Percentiles rank a stretch among this genome's conserved stretches.
Evolutionary conservation across 1,284 basidiomycete species (phyloP).

Genomic region (Takashimella tepidaria): DNA sequence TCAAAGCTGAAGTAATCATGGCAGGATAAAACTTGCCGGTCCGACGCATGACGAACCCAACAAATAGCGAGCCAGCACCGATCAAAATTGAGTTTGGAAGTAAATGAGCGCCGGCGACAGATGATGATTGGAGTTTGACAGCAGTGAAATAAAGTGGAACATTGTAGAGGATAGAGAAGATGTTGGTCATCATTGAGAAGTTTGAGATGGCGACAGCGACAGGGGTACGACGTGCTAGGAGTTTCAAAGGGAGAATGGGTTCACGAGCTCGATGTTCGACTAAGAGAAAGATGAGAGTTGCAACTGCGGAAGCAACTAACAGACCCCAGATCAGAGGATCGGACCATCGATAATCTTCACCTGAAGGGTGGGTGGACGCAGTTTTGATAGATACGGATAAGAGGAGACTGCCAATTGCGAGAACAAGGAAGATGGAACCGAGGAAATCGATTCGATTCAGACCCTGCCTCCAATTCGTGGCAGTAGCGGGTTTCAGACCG

Average conservation of each 20-base stretch:
- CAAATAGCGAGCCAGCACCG: constrained; percentile 72
- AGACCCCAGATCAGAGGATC: constrained; percentile 64
- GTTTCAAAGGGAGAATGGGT: constrained; percentile 76
- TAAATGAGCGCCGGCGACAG: constrained; percentile 72
- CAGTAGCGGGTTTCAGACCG: constrained; percentile 50
- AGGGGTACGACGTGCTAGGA: constrained; percentile 63
- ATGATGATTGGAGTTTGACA: constrained; percentile 69
- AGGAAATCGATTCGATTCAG: constrained; percentile 72
- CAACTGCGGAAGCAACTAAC: constrained; percentile 56
- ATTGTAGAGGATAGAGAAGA: constrained; percentile 82
- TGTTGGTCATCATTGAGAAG: constrained; percentile 57
- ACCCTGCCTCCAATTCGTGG: constrained; percentile 60
- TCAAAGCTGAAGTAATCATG: constrained; percentile 15
- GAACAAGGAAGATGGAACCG: constrained; percentile 71
- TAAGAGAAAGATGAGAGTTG: constrained; percentile 56
- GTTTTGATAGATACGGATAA: constrained; percentile 74
- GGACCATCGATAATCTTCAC: constrained; percentile 54
- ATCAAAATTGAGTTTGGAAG: constrained; percentile 62
- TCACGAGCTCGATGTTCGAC: constrained; percentile 69
- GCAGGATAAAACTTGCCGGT: constrained; percentile 74
- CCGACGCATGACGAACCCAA: constrained; percentile 77
- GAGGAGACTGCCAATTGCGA: constrained; percentile 65
- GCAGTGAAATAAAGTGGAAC: constrained; percentile 84
- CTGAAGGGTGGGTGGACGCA: constrained; percentile 33
- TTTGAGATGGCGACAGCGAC: constrained; percentile 74